A percentile compares a stretch with the other conserved stretches of the same genome.
Evolutionary conservation across 805 yeast genomes (phyloP).

Genomic region (Saccharomycopsis sp.): DNA sequence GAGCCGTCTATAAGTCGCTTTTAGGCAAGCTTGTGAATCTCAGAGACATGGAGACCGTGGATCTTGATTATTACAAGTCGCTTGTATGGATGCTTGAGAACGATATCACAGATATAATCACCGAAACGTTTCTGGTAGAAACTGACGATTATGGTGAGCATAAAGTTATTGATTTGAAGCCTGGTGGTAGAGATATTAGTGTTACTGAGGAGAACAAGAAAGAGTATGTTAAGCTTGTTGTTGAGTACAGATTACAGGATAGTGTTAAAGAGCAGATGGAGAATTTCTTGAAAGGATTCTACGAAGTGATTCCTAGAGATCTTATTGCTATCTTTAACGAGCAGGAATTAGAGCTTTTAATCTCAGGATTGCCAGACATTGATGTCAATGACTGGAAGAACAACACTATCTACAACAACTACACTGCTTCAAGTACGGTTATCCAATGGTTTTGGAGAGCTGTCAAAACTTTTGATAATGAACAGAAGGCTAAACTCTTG

Average conservation of each 20-base stretch:
- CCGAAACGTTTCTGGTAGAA: constrained; percentile 90
- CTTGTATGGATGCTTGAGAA: constrained; percentile 94
- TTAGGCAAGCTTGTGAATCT: constrained; percentile 74
- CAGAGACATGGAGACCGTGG: constrained; percentile 97
- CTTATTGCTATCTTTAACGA: constrained; percentile 86
- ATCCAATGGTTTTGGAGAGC: constrained; percentile 98
- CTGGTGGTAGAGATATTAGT: constrained; percentile 72
- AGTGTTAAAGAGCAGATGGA: constrained; percentile 86
- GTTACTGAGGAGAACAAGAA: constrained; percentile 89
- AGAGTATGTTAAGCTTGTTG: constrained; percentile 80
- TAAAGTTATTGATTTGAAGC: constrained; percentile 72
- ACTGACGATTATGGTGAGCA: constrained; percentile 91
- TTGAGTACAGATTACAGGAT: constrained; percentile 75
- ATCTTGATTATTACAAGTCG: constrained; percentile 92
- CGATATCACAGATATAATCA: constrained; percentile 87
- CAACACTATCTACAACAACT: constrained; percentile 75
- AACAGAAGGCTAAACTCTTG: constrained; percentile 86
- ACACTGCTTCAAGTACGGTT: constrained; percentile 75
- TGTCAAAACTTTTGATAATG: constrained; percentile 86
- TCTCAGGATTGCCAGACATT: constrained; percentile 93
- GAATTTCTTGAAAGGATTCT: constrained; percentile 79
- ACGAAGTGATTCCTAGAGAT: constrained; percentile 81
- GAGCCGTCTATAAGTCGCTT: constrained; percentile 88
- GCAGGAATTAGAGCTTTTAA: constrained; percentile 86
- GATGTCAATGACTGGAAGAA: constrained; percentile 95